Evolutionary conservation across 1,284 basidiomycete species (phyloP).

Genomic region (Pseudozyma hubeiensis): DNA sequence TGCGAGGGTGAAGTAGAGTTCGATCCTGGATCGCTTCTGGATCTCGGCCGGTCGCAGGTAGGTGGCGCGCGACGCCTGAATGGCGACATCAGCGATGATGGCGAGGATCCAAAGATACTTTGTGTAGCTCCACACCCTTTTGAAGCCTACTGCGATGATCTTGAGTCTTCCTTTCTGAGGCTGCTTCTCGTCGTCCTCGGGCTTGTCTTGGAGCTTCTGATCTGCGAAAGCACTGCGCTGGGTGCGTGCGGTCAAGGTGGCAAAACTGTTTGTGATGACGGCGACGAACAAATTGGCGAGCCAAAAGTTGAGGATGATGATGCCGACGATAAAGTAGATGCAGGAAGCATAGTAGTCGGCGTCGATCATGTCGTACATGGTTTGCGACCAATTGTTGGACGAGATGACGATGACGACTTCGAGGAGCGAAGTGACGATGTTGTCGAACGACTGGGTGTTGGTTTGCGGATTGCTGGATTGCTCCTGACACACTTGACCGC

Average conservation of each 20-base stretch:
- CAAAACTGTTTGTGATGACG: constrained; percentile 95
- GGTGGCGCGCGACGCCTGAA: constrained; percentile 82
- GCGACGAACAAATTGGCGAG: constrained; percentile 94
- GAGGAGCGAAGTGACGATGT: constrained; percentile 82
- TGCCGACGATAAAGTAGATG: constrained; percentile 85
- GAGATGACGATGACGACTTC: constrained; percentile 89
- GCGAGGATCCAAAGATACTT: constrained; percentile 74
- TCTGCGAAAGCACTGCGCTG: constrained; percentile 91
- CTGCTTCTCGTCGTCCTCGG: constrained; percentile 20
- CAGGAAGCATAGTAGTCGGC: constrained; percentile 89
- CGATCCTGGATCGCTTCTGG: constrained; percentile 72
- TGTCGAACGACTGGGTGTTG: constrained; percentile 86
- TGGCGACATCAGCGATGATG: constrained; percentile 73
- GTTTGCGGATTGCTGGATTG: constrained; percentile 75
- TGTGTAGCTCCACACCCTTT: constrained; percentile 61
- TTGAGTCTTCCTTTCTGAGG: constrained; percentile 32
- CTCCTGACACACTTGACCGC: constrained; percentile 67
- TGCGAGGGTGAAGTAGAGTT: constrained; percentile 82
- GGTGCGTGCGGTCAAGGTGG: constrained; percentile 86
- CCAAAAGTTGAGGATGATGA: constrained; percentile 68
- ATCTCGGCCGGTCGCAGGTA: constrained; percentile 43
- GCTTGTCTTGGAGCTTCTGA: constrained; percentile 52
- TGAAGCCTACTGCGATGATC: constrained; percentile 58
- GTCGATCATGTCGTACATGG: constrained; percentile 93
- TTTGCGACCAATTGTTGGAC: constrained; percentile 71